Evolutionary conservation across 257 asterid species (phyloP), one percentile per base, ranked within the genome.

Genomic region (Solanum etuberosum): DNA sequence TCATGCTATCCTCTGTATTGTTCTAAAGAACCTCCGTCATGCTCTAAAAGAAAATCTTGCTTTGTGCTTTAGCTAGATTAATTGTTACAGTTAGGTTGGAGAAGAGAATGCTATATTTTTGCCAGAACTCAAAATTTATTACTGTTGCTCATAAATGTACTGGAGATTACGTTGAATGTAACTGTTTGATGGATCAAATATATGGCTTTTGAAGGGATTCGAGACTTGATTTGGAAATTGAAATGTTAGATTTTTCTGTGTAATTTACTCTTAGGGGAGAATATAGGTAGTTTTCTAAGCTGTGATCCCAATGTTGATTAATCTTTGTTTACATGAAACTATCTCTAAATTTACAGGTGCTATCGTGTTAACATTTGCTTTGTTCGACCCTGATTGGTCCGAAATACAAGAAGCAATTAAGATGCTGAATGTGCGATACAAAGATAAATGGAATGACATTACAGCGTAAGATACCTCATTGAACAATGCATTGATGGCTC

Each of bases 361-460:
- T 87, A 32, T 88, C 83, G 90, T 91, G 89, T 89, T 96, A 54
- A 92, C 89, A 81, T 90, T 95, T 92, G 90, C 91, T 85, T 89
- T 95, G 85, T 85, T 85, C 84, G 94, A 92, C 73, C 90, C 92
- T 86, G 84, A 71, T 67, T 94, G 99, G 98, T 86, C 88, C 57
- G 83, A 85, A 86, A 91, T 76, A 85, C 93, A 89, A 90, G 94
- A 92, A 88, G 91, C 91, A 83, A 94, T 96, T 85, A 89, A 90
- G 89, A 92, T 94, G 85, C 89, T 96, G 92, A 91, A 93, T 92
- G 78, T 86, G 85, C 93, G 85, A 87, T 96, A 92, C 89, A 87
- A 88, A 88, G 90, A 84, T 70, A 88, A 90, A 8, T 93, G 98
- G 99, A 88, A 88, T 82, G 89, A 91, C 42, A 90, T 84, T 89